phyloP scores from a whole-genome alignment of 208 protist genomes.

The Acanthamoeba culbertsoni region DNA sequence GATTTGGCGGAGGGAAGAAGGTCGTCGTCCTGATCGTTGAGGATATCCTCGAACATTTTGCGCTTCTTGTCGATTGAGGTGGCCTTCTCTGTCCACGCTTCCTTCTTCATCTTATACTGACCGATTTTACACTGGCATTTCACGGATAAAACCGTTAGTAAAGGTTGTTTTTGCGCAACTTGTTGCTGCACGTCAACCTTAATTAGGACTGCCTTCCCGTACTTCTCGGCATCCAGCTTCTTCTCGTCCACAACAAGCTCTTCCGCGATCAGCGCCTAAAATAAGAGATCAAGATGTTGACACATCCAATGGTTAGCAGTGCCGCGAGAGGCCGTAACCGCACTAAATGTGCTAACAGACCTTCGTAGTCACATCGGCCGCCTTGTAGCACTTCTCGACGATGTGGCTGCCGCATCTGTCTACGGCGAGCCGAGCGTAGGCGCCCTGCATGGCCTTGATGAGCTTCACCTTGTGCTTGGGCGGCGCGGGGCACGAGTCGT shows the following conservation, averaged over 20 bases:
- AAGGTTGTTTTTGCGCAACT: too few relatives aligned
- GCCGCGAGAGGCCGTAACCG: too few relatives aligned
- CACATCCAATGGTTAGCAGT: too few relatives aligned
- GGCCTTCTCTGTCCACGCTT: conserved; percentile 1
- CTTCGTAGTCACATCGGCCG: background rate
- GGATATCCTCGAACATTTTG: conserved; percentile 28
- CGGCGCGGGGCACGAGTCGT: background rate
- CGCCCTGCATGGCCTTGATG: background rate
- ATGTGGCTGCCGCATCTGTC: conserved; percentile 32
- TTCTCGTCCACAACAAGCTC: conserved; percentile 5
- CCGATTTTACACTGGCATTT: background rate
- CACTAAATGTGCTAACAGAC: too few relatives aligned
- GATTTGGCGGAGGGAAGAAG: background rate
- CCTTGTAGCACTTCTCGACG: conserved; percentile 38
- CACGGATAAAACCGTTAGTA: background rate
- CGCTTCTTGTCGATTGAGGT: background rate
- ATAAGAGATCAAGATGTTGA: too few relatives aligned
- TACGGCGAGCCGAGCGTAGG: background rate
- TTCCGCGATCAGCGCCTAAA: conserved; percentile 3
- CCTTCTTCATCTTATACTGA: conserved; percentile 21
- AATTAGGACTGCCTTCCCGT: background rate
- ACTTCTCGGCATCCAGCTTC: conserved; percentile 23
- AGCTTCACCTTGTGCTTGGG: background rate
- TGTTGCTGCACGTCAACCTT: background rate
- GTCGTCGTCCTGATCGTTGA: conserved; percentile 1